Evolutionary conservation across 441 rosid genomes (phyloP).

Genomic region (Pelargonium fulgidum): DNA sequence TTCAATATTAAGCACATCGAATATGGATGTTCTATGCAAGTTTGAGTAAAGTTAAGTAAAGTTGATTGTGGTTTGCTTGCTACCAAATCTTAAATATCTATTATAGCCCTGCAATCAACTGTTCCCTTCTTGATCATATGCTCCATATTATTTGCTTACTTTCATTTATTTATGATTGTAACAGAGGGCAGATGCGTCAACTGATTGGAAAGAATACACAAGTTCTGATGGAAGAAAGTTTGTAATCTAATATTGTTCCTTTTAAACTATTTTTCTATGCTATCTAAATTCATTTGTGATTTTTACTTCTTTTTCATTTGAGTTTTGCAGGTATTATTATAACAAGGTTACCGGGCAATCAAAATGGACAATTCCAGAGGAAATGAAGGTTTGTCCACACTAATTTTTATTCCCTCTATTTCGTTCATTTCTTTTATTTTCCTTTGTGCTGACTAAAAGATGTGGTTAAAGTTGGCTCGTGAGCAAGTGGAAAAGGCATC

Average conservation of each 20-base stretch:
- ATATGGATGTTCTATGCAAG: neutral
- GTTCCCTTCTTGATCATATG: slow-evolving; percentile 9
- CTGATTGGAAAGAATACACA: slow-evolving; percentile 67
- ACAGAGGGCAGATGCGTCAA: slow-evolving; percentile 72
- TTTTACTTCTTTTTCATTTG: slow-evolving; percentile 22
- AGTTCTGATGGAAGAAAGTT: slow-evolving; percentile 70
- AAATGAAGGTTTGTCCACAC: slow-evolving; percentile 46
- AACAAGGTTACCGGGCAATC: slow-evolving; percentile 67
- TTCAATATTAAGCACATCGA: neutral
- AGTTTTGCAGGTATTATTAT: slow-evolving; percentile 50
- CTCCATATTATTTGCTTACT: slow-evolving; percentile 18
- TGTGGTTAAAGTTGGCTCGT: slow-evolving; percentile 50
- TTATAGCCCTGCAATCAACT: slow-evolving; percentile 8
- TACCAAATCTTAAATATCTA: slow-evolving; percentile 4
- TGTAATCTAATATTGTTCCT: slow-evolving; percentile 26
- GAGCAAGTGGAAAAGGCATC: slow-evolving; percentile 43
- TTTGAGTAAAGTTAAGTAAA: neutral
- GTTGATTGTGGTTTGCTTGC: slow-evolving; percentile 8
- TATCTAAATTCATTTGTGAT: slow-evolving; percentile 20
- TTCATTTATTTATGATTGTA: slow-evolving; percentile 22
- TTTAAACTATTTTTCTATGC: slow-evolving; percentile 11
- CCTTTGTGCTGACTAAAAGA: slow-evolving; percentile 15
- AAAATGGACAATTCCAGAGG: slow-evolving; percentile 63
- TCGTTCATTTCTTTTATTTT: slow-evolving; percentile 11
- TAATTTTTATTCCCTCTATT: slow-evolving; percentile 9